These are phyloP conservation scores for Penicillium sclerotigenum DNA, from an alignment of 2,329 filamentous ascomycete species.

Conservation along the genomic window DNA sequence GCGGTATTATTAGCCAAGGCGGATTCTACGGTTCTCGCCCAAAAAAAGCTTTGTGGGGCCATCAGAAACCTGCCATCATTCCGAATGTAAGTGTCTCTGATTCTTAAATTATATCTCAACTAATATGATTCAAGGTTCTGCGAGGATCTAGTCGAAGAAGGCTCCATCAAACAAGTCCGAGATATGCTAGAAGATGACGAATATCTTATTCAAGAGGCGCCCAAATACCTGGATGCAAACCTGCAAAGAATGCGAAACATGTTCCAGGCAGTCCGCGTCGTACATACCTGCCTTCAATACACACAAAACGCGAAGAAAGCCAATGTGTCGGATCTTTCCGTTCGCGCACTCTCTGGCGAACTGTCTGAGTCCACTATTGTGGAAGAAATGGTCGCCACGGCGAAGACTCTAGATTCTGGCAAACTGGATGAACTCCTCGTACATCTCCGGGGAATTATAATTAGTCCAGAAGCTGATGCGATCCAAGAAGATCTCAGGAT, in stretches of 20 bases:
- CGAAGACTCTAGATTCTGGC: constrained; percentile 55
- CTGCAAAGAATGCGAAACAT: constrained; percentile 40
- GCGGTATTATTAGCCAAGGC: constrained; percentile 48
- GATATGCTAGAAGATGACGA: constrained; percentile 51
- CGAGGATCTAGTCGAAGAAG: constrained; percentile 43
- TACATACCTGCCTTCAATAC: constrained; percentile 28
- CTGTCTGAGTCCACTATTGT: constrained; percentile 51
- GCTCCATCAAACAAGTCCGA: constrained; percentile 37
- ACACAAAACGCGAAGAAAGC: constrained; percentile 31
- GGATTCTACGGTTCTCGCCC: constrained; percentile 25
- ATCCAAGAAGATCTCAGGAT: constrained; percentile 49
- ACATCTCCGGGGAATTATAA: constrained; percentile 34
- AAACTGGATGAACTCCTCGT: constrained; percentile 44
- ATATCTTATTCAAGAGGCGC: constrained; percentile 44
- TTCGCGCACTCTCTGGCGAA: constrained; percentile 50
- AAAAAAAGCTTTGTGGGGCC: constrained; percentile 51
- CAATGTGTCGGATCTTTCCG: constrained; percentile 37
- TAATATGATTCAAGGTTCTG: constrained; percentile 34
- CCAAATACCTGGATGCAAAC: constrained; percentile 39
- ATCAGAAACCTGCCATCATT: constrained; percentile 58
- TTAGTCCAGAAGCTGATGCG: constrained; percentile 37
- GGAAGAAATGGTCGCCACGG: constrained; percentile 50
- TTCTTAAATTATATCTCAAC: not conserved
- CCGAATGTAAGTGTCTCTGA: constrained; percentile 36
- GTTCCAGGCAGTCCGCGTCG: constrained; percentile 32